phyloP scores from a whole-genome alignment of 1,284 basidiomycete genomes.

The Ceratorhiza oryzae-sativae region DNA sequence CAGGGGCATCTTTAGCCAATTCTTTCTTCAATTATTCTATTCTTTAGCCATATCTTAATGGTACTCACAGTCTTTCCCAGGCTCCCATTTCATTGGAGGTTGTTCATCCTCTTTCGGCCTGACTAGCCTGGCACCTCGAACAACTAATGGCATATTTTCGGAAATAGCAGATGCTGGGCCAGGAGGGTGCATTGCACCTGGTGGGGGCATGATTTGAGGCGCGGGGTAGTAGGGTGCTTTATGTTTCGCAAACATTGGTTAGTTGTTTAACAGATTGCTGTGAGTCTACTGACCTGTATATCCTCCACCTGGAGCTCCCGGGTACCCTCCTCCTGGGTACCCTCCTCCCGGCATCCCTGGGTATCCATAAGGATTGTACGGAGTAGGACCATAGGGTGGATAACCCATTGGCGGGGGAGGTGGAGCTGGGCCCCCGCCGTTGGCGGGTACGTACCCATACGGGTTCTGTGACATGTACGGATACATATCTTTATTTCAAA shows the following conservation, averaged over 20 bases:
- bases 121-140: constrained; percentile 9
- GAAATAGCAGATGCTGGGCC: constrained; percentile 32
- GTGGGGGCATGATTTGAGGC: constrained; percentile 30
- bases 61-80: constrained; percentile 32
- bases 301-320: background rate
- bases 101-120: constrained; percentile 36
- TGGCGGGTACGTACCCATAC: constrained; percentile 26
- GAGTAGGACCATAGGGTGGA: constrained; percentile 19
- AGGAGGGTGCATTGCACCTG: constrained; percentile 10
- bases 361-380: constrained; percentile 33
- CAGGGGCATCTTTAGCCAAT: constrained; percentile 39
- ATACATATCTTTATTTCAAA: constrained; percentile 4
- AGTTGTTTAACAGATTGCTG: background rate
- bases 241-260: background rate
- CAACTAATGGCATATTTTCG: constrained; percentile 21
- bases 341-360: background rate
- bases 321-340: background rate
- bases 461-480: constrained; percentile 9
- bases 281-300: background rate
- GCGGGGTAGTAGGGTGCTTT: constrained; percentile 23
- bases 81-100: constrained; percentile 33
- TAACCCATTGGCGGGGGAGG: constrained; percentile 18
- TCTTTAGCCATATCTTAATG: background rate
- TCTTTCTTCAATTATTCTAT: background rate
- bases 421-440: background rate